Conservation (phyloP, 495 filamentous ascomycete genomes). For the Hypoxylon fuscum region DNA sequence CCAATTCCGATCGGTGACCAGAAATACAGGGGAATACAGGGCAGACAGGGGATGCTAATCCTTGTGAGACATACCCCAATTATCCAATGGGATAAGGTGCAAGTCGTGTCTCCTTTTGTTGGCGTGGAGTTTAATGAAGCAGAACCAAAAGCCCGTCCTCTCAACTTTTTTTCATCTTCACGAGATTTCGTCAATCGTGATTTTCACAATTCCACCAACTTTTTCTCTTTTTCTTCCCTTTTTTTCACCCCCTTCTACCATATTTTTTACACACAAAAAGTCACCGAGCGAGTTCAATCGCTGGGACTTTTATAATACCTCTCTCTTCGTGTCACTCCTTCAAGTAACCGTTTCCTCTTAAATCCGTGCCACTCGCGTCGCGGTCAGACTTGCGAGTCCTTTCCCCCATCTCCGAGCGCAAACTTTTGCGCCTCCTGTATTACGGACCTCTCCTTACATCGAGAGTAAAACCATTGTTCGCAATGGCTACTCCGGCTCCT, state of each 20-base stretch:
- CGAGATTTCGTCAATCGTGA: constrained; percentile 27
- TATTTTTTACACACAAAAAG: neutral
- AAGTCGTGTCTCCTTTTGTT: constrained; percentile 40
- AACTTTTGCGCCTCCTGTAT: constrained; percentile 22
- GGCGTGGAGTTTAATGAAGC: constrained; percentile 42
- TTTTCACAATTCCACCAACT: constrained; percentile 8
- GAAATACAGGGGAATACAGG: neutral
- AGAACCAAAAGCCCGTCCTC: constrained; percentile 16
- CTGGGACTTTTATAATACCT: neutral
- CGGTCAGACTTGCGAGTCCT: constrained; percentile 12
- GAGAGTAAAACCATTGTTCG: constrained; percentile 17
- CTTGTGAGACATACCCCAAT: constrained; percentile 19
- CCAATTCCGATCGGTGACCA: constrained; percentile 31
- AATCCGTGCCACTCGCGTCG: constrained; percentile 14
- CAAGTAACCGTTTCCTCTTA: constrained; percentile 24
- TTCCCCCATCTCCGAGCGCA: constrained; percentile 17
- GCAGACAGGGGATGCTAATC: constrained; percentile 20
- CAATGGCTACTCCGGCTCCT: constrained; percentile 53
- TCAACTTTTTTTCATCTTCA: constrained; percentile 36
- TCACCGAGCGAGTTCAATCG: neutral
- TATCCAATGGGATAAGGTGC: constrained; percentile 12
- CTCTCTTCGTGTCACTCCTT: constrained; percentile 50
- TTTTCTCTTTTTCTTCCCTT: constrained; percentile 28
- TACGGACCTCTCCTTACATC: constrained; percentile 12
- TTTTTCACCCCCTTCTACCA: constrained; percentile 27